phyloP scores from a whole-genome alignment of 805 yeast species.

The Starmera amethionina region DNA sequence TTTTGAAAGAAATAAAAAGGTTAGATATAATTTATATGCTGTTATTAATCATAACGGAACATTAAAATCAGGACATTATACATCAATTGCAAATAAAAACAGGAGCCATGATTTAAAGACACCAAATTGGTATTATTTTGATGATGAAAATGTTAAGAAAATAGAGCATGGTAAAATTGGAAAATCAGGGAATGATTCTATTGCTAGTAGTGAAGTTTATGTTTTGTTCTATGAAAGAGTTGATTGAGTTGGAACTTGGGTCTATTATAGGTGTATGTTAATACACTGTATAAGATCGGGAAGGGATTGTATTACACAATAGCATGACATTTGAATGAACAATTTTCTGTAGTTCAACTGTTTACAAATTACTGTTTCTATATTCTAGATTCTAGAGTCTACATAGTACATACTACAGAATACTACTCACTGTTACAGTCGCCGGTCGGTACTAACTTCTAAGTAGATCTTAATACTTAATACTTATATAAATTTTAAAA shows the following conservation, averaged over 20 bases:
- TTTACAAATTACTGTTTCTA: too few relatives aligned
- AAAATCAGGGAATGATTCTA: constrained; percentile 22
- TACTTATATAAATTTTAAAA: too few relatives aligned
- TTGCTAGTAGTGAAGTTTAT: constrained; percentile 53
- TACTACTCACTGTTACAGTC: too few relatives aligned
- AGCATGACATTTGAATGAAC: too few relatives aligned
- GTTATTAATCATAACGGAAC: constrained; percentile 66
- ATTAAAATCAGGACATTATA: constrained; percentile 68
- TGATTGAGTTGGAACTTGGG: constrained; percentile 1
- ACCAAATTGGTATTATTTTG: constrained; percentile 65
- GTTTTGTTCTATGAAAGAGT: constrained; percentile 53
- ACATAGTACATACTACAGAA: too few relatives aligned
- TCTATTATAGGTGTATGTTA: background rate
- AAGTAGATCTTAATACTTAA: too few relatives aligned
- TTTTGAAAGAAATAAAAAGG: constrained; percentile 24
- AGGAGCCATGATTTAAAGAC: constrained; percentile 24
- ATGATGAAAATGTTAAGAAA: constrained; percentile 53
- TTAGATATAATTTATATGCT: constrained; percentile 45
- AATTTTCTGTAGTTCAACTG: too few relatives aligned
- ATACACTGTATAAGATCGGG: too few relatives aligned
- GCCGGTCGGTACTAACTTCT: too few relatives aligned
- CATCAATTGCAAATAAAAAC: constrained; percentile 48
- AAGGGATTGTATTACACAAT: too few relatives aligned
- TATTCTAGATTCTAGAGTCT: too few relatives aligned
- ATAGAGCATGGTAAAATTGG: constrained; percentile 37